A percentile compares a stretch with the other conserved stretches of the same genome.
Evolutionary conservation across 257 asterid species (phyloP).

Genomic region (Solanum tarijense): DNA sequence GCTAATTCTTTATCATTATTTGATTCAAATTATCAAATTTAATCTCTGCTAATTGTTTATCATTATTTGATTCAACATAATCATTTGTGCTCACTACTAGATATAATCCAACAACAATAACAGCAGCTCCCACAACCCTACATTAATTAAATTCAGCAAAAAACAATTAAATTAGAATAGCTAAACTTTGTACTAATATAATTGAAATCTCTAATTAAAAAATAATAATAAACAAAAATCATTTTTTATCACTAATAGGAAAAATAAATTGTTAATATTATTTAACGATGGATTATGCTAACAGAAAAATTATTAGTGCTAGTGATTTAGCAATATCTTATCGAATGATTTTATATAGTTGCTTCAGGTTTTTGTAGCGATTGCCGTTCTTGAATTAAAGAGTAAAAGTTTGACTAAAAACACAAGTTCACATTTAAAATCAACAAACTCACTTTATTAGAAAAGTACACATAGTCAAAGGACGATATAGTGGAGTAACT

Average conservation of each 20-base stretch:
- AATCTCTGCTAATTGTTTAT: neutral
- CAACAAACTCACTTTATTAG: too few species aligned
- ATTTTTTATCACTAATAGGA: neutral
- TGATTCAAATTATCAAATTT: neutral
- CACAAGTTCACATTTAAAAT: too few species aligned
- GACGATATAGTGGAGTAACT: too few species aligned
- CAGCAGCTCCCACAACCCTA: constrained; percentile 23
- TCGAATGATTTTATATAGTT: neutral
- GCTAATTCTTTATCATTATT: neutral
- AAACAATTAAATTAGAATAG: neutral
- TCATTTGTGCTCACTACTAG: neutral
- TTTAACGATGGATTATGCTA: neutral
- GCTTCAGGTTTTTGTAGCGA: too few species aligned
- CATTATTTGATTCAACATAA: neutral
- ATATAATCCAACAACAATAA: constrained; percentile 27
- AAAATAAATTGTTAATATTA: neutral
- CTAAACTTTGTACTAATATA: neutral
- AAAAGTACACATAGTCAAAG: too few species aligned
- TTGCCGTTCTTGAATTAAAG: too few species aligned
- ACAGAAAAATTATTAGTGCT: neutral
- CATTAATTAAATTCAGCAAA: neutral
- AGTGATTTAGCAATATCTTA: neutral
- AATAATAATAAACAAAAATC: neutral
- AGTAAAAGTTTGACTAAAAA: too few species aligned
- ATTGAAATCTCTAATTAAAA: neutral